Evolutionary conservation across 148 eudicot genomes (phyloP).

Genomic region (Mesembryanthemum crystallinum): DNA sequence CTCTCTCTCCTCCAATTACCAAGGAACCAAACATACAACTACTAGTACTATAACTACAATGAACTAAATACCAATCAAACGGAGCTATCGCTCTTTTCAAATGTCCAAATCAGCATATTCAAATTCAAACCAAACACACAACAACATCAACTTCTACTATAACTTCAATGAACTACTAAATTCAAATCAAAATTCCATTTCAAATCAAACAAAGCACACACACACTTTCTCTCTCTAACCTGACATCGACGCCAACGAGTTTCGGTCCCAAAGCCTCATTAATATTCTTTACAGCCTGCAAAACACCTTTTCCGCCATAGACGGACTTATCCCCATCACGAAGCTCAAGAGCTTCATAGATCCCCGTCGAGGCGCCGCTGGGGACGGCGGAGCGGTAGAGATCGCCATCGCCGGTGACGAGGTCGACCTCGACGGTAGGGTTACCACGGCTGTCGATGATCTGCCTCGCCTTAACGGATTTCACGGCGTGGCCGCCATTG

Average conservation of each 20-base stretch:
- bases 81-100: no score
- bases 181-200: background rate
- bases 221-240: conserved; percentile 27
- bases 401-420: conserved; percentile 49
- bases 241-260: conserved; percentile 75
- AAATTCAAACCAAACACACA: background rate
- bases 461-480: conserved; percentile 85
- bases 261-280: conserved; percentile 73
- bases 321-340: conserved; percentile 82
- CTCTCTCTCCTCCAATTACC: no score
- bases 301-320: conserved; percentile 89
- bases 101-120: background rate
- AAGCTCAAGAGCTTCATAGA: conserved; percentile 93
- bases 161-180: background rate
- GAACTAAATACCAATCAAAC: no score
- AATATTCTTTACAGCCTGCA: conserved; percentile 73
- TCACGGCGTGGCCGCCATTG: conserved; percentile 43
- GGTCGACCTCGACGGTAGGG: conserved; percentile 97
- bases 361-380: conserved; percentile 95
- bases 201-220: background rate
- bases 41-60: no score
- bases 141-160: background rate
- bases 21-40: no score
- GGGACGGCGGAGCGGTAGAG: conserved; percentile 90
- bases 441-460: conserved; percentile 93